Conservation (phyloP, 495 filamentous ascomycete genomes). For the Halenospora varia region DNA sequence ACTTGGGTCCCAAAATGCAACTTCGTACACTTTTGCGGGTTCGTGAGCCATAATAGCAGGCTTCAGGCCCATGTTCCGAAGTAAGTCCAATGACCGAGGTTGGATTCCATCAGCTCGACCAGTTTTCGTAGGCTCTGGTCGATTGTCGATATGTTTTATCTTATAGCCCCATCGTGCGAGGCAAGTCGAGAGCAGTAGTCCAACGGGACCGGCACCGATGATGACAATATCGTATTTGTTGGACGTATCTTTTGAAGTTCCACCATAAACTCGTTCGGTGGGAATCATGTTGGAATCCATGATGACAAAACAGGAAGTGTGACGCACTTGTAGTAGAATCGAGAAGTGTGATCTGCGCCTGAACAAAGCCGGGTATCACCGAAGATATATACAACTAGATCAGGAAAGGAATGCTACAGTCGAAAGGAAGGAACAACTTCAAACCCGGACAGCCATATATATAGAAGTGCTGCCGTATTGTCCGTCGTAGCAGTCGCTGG, state of each 20-base stretch:
- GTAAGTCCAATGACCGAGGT: slow-evolving; percentile 72
- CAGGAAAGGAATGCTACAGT: neutral
- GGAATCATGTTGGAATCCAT: slow-evolving; percentile 21
- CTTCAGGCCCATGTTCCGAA: slow-evolving; percentile 68
- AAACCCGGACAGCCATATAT: neutral
- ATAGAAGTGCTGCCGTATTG: no score
- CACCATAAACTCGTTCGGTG: slow-evolving; percentile 5
- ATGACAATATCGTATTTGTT: slow-evolving; percentile 68
- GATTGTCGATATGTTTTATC: slow-evolving; percentile 68
- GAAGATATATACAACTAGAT: neutral
- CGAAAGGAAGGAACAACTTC: neutral
- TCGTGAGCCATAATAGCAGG: slow-evolving; percentile 74
- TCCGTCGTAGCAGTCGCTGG: neutral
- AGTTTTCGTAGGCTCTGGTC: slow-evolving; percentile 61
- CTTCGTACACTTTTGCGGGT: slow-evolving; percentile 69
- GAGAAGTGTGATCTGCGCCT: neutral
- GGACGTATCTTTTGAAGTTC: neutral
- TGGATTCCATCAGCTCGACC: slow-evolving; percentile 79
- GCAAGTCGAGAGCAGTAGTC: slow-evolving; percentile 80
- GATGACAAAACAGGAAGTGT: neutral
- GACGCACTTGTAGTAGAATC: neutral
- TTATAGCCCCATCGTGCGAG: slow-evolving; percentile 68
- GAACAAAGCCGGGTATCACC: neutral
- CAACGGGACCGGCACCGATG: slow-evolving; percentile 85
- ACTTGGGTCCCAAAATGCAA: slow-evolving; percentile 74